Conservation (phyloP, 2,329 filamentous ascomycete genomes). For the Cladosporium sp. region DNA sequence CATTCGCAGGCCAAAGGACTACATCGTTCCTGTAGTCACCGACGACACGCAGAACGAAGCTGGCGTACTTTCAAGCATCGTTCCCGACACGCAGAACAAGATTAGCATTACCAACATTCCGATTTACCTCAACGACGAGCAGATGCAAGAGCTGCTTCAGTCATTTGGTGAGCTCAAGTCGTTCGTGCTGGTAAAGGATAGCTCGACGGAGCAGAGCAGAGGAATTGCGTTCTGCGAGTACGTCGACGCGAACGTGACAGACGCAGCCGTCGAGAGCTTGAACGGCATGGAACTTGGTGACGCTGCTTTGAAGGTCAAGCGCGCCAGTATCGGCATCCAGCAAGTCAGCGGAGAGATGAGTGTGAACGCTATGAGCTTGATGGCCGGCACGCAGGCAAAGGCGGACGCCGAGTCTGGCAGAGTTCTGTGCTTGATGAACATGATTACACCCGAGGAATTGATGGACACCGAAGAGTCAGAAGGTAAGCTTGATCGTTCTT, state of each 20-base stretch:
- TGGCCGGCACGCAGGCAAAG: conserved; percentile 79
- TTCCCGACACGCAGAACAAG: conserved; percentile 93
- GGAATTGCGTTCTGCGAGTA: conserved; percentile 98
- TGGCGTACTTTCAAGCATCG: conserved; percentile 74
- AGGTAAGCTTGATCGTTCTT: neutral
- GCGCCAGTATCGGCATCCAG: conserved; percentile 90
- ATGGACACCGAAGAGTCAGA: conserved; percentile 77
- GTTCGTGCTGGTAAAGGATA: conserved; percentile 87
- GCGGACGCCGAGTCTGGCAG: conserved; percentile 75
- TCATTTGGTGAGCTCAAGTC: conserved; percentile 92
- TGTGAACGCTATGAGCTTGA: conserved; percentile 96
- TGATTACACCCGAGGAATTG: conserved; percentile 95
- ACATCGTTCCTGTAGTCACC: conserved; percentile 81
- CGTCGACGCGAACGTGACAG: conserved; percentile 70
- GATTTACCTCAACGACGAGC: conserved; percentile 81
- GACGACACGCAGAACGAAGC: conserved; percentile 74
- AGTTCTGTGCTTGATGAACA: conserved; percentile 92
- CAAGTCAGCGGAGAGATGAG: conserved; percentile 94
- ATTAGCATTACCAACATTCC: conserved; percentile 91
- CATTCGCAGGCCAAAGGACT: conserved; percentile 90
- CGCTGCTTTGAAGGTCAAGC: conserved; percentile 77
- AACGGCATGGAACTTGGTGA: conserved; percentile 94
- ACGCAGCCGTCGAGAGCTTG: conserved; percentile 83
- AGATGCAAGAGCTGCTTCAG: conserved; percentile 84
- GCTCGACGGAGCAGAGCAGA: conserved; percentile 73